Conservation (phyloP, 768 basidiomycete genomes). For the Pisolithus sp. region DNA sequence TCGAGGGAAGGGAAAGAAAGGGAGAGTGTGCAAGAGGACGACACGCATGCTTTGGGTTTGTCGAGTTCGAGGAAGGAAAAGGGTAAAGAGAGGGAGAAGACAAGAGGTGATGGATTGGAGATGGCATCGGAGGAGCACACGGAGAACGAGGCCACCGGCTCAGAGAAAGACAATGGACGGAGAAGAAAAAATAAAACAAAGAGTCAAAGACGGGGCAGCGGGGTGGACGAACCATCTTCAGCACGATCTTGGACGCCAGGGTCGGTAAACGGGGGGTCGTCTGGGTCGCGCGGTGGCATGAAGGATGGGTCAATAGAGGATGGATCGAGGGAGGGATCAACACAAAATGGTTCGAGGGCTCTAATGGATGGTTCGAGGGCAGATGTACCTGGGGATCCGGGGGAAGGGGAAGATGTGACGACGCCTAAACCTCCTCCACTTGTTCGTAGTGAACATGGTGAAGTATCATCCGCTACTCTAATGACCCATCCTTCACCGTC, state of each 20-base stretch:
- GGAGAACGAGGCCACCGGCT: no score
- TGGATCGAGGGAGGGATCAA: no score
- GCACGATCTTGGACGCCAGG: no score
- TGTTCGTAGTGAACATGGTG: not conserved
- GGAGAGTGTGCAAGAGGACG: slow-evolving; percentile 19
- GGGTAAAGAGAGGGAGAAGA: slow-evolving; percentile 3
- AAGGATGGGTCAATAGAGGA: no score
- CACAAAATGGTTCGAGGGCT: not conserved
- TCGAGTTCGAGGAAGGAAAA: not conserved
- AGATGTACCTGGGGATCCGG: slow-evolving; percentile 16
- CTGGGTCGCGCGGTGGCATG: no score
- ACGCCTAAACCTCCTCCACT: slow-evolving; percentile 1
- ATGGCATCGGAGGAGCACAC: no score
- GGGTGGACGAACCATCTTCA: not conserved
- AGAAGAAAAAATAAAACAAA: no score
- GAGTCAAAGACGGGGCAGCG: slow-evolving; percentile 1
- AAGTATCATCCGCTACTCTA: no score
- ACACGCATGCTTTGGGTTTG: slow-evolving; percentile 4
- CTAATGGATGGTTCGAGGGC: not conserved
- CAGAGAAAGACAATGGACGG: no score
- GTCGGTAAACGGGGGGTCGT: no score
- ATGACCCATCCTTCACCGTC: no score
- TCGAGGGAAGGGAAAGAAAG: slow-evolving; percentile 18
- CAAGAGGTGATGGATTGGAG: no score
- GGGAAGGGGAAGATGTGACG: slow-evolving; percentile 7